These are phyloP conservation scores for Syzygium aromaticum DNA, from an alignment of 345 rosid species.

Conservation along the genomic window DNA sequence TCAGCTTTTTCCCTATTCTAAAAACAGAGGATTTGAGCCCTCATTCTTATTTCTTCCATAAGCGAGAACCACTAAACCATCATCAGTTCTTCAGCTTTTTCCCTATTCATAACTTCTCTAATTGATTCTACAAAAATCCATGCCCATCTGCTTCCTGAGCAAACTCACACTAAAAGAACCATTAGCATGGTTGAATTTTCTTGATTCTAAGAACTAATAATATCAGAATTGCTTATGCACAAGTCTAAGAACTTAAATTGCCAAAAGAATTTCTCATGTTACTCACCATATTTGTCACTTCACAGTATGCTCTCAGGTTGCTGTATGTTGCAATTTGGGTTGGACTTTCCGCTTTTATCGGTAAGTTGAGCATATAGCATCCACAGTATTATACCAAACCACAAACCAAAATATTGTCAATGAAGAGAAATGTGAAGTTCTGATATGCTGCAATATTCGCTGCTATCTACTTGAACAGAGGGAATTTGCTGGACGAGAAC, in stretches of 20 bases:
- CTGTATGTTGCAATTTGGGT: conserved; percentile 54
- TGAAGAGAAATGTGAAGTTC: background rate
- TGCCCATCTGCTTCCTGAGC: background rate
- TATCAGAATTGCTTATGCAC: background rate
- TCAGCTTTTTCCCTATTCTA: too few relatives aligned
- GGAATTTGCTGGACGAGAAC: conserved; percentile 73
- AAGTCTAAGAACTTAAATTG: background rate
- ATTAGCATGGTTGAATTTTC: background rate
- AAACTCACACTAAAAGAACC: background rate
- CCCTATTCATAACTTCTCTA: background rate
- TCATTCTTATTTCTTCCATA: too few relatives aligned
- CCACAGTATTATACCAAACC: background rate
- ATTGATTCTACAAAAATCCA: background rate
- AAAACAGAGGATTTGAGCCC: background rate
- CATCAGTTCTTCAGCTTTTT: background rate
- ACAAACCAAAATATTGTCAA: background rate
- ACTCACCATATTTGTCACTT: background rate
- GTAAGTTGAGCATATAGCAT: conserved; percentile 21
- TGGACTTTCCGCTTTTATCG: conserved; percentile 52
- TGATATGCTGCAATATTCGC: background rate
- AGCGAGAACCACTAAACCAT: background rate
- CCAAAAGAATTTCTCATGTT: background rate
- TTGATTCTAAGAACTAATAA: background rate
- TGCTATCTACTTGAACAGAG: conserved; percentile 23
- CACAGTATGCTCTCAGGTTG: conserved; percentile 45